Evolutionary conservation across 352 stramenopile species (phyloP), one percentile per base, ranked within the genome.

Genomic region (Globisporangium solare): DNA sequence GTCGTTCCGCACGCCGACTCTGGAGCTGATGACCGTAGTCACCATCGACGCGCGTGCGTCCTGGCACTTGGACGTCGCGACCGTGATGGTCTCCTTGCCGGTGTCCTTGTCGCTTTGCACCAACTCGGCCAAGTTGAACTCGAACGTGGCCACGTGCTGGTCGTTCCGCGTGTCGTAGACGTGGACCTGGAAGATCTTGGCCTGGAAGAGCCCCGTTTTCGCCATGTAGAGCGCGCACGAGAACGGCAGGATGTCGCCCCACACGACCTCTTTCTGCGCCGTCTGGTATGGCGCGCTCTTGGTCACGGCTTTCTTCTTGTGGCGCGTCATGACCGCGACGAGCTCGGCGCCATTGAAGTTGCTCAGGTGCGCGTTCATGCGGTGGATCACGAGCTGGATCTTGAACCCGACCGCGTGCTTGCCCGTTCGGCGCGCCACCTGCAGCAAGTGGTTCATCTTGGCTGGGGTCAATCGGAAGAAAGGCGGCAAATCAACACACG

Each of bases 221-320:
- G 77, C 76, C 70, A 86, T 75, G 58, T 87, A 90, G 22, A 90
- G 74, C 31, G 79, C 88, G 58, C 71, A 84, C 13, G 77, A 87
- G 55, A 90, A 88, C 10, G 79, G 76, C 27, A 90, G 61, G 45
- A 88, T 87, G 55, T 90, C 79, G 11, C 79, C 79, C 79, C 79
- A 90, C 20, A 90, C 63, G 22, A 86, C 74, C 61, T 90, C 79
- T 17, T 77, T 79, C 54, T 53, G 70, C 52, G 66, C 67, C 3
- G 56, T 66, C 56, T 76, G 64, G 41, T 87, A 88, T 12, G 70
- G 64, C 1, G 65, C 75, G 31, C 66, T 60, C 59, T 89, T 88
- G 39, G 77, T 82, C 20, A 79, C 61, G 10, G 79, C 71, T 31
- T 80, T 80, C 64, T 89, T 89, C 68, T 88, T 89, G 46, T 85